These are phyloP conservation scores for Barbarea vulgaris DNA, from an alignment of 345 rosid genomes.

Conservation along the genomic window DNA sequence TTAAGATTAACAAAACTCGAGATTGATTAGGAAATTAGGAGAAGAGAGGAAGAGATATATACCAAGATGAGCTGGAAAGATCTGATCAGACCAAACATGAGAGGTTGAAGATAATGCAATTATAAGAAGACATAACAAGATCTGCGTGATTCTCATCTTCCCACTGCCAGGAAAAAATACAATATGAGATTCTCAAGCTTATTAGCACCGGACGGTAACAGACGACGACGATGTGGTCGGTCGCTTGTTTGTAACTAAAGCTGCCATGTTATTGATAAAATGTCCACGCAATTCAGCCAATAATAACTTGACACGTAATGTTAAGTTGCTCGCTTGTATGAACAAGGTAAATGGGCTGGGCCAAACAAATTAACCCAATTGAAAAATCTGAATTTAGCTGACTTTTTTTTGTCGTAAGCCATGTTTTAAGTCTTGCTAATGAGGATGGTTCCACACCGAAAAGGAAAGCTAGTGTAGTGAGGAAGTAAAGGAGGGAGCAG, in stretches of 20 bases:
- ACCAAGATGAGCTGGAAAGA: slow-evolving; percentile 72
- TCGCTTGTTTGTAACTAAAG: background rate
- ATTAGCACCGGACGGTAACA: slow-evolving; percentile 2
- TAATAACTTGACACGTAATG: background rate
- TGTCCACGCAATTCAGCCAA: background rate
- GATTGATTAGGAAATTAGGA: slow-evolving; percentile 1
- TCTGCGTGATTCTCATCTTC: slow-evolving; percentile 30
- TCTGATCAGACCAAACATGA: slow-evolving; percentile 57
- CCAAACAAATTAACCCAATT: too few relatives aligned
- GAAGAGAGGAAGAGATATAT: slow-evolving; percentile 25
- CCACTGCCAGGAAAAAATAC: background rate
- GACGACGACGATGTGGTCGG: background rate
- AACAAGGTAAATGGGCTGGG: too few relatives aligned
- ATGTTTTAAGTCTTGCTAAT: too few relatives aligned
- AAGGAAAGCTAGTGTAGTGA: too few relatives aligned
- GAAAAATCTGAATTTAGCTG: too few relatives aligned
- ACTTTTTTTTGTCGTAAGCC: too few relatives aligned
- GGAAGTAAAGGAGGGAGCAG: too few relatives aligned
- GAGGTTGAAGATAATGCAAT: slow-evolving; percentile 33
- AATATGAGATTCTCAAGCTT: background rate
- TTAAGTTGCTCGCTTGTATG: background rate
- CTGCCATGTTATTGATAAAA: background rate
- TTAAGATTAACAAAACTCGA: background rate
- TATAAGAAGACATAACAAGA: slow-evolving; percentile 35
- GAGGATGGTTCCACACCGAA: too few relatives aligned